Conservation (phyloP, 768 basidiomycete genomes). For the Psilocybe cyanescens region DNA sequence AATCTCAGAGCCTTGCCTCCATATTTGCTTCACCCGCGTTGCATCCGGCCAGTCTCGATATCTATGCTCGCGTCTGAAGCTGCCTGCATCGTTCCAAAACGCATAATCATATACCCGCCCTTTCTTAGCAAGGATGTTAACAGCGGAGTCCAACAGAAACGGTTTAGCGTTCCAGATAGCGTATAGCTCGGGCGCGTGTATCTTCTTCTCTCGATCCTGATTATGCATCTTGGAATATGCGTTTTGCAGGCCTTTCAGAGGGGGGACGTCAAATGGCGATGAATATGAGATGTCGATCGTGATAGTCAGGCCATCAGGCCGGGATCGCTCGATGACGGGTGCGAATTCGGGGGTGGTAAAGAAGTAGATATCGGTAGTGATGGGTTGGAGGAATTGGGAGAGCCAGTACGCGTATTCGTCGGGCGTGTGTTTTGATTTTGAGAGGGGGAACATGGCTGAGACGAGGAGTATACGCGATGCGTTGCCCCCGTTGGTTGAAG, state of each 20-base stretch:
- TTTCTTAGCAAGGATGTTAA: constrained; percentile 26
- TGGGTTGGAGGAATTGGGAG: constrained; percentile 40
- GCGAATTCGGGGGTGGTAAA: constrained; percentile 48
- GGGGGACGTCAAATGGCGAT: constrained; percentile 52
- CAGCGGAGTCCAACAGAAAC: constrained; percentile 48
- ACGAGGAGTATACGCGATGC: constrained; percentile 49
- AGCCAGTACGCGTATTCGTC: constrained; percentile 52
- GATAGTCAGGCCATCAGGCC: constrained; percentile 35
- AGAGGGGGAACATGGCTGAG: constrained; percentile 55
- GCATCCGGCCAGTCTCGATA: constrained; percentile 55
- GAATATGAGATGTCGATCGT: constrained; percentile 48
- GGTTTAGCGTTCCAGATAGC: constrained; percentile 62
- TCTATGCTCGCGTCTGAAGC: constrained; percentile 47
- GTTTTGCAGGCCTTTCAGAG: constrained; percentile 35
- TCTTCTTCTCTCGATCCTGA: constrained; percentile 44
- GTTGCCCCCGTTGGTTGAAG: background rate
- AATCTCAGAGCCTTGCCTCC: constrained; percentile 34
- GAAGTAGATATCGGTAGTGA: constrained; percentile 58
- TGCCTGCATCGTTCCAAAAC: constrained; percentile 64
- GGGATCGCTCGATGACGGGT: constrained; percentile 31
- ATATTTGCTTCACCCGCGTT: constrained; percentile 41
- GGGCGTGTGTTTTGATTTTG: constrained; percentile 51
- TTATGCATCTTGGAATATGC: constrained; percentile 46
- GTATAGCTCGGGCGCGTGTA: constrained; percentile 53
- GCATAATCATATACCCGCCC: constrained; percentile 50